Base-by-base conservation (phyloP, 345 rosid species). In the Theobroma cacao region DNA sequence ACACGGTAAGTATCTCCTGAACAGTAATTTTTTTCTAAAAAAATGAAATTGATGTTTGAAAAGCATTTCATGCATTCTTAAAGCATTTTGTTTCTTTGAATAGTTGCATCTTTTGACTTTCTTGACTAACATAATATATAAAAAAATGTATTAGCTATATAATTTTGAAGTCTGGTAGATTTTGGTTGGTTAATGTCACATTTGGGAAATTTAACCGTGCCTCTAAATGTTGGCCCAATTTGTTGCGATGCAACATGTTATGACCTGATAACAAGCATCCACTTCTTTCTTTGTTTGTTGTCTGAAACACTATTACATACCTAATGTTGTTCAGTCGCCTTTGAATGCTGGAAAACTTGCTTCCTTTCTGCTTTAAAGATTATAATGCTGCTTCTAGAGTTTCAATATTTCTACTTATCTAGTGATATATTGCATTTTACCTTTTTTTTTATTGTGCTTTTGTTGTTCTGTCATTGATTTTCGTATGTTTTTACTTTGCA, bases 1-100 rank as follows among this genome's bases (percentile, higher is more conserved):
- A 88, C 97, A 77, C 90, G 85, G 99, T 96, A 88, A 83, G 86
- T 67, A 77, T 59, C 67, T 65, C 55, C 74, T 79, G 45, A 50
- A 33, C 50, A 61, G 60, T 81, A 60, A 22, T 52, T 9, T 69
- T 68, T 63, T 74, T 36, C 18, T 3, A 38, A 9, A 56, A 34
- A 63, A 15, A 20, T 24, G 73, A 24, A 15, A 59, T 26, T 11
- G 15, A 43, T 67, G 30, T 41, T 41, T 1, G 24, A 36, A 40
- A 66, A 1, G 20, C 28, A 36, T 64, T 9, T 1, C 8, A 3
- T 26, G 20, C 26, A 36, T 34, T 64, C 70, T 63, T 65, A 38
- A n/a, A 65, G 50, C 50, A 1, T 43, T 36, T 66, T 12, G 22
- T 68, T 68, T 68, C n/a, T 43, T 43, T 68, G 4, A 41, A 8